Evolutionary conservation across 23 red algal species (phyloP).

Genomic region (Pyropia haitanensis): DNA sequence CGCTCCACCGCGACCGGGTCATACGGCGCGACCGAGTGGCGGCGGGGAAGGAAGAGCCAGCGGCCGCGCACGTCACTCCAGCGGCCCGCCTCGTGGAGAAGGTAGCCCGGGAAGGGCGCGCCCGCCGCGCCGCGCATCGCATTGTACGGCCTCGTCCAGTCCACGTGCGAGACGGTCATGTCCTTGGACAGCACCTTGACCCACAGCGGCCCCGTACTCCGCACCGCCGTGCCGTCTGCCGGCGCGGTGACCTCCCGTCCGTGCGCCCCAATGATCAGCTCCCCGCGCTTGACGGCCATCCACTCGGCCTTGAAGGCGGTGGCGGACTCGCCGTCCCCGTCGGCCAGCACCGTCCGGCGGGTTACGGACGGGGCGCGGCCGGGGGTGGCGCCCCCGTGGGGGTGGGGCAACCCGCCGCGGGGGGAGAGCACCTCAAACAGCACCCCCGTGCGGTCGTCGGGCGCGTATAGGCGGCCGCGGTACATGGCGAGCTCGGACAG

Average conservation of each 20-base stretch:
- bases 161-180: conserved; percentile 29
- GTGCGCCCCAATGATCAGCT: conserved; percentile 55
- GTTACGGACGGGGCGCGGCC: conserved; percentile 11
- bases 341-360: conserved; percentile 27
- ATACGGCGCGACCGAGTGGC: conserved; percentile 33
- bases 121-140: conserved; percentile 30
- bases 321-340: conserved; percentile 31
- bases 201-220: conserved; percentile 56
- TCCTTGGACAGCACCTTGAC: conserved; percentile 31
- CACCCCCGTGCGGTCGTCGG: conserved; percentile 69
- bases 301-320: conserved; percentile 76
- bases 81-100: conserved; percentile 73
- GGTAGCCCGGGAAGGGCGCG: conserved; percentile 68
- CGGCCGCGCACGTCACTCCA: conserved; percentile 40
- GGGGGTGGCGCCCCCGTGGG: neutral
- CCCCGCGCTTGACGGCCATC: conserved; percentile 71
- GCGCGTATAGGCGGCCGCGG: conserved; percentile 22
- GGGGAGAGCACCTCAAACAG: conserved; percentile 60
- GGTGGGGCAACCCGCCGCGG: conserved; percentile 1
- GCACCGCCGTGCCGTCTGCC: conserved; percentile 29
- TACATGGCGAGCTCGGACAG: conserved; percentile 50
- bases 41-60: conserved; percentile 77
- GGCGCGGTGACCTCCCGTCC: conserved; percentile 51
- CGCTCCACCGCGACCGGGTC: conserved; percentile 30
- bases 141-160: conserved; percentile 61